Conservation (phyloP, 2,329 filamentous ascomycete species). For the Fusarium poae region DNA sequence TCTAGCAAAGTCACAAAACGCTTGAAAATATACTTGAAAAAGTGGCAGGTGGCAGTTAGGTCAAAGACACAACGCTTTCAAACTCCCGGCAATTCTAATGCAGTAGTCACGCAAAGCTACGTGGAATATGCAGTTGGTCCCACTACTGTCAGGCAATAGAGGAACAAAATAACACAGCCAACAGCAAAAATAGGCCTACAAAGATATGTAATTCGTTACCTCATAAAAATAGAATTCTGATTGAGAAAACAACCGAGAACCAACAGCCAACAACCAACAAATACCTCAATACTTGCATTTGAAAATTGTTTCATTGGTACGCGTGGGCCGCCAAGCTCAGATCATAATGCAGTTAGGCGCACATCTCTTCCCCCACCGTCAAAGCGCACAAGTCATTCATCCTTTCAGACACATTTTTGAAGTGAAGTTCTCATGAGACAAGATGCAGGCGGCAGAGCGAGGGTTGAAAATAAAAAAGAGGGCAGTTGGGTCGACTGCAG, state of each 20-base stretch:
- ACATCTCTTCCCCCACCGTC: neutral
- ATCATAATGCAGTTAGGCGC: neutral
- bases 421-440: no score
- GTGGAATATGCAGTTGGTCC: no score
- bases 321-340: neutral
- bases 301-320: neutral
- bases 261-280: neutral
- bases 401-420: neutral
- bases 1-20: no score
- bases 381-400: neutral
- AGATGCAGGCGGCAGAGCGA: no score
- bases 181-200: accelerated
- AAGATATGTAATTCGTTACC: neutral
- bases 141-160: neutral
- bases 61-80: no score
- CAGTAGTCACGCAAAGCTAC: no score
- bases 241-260: neutral
- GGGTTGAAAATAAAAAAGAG: no score
- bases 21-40: no score
- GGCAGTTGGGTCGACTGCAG: no score
- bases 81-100: no score
- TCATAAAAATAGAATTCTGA: neutral
- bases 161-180: neutral
- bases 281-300: neutral
- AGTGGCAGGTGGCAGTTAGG: no score